Evolutionary conservation across 805 yeast species (phyloP).

Genomic region (Brettanomyces nanus): DNA sequence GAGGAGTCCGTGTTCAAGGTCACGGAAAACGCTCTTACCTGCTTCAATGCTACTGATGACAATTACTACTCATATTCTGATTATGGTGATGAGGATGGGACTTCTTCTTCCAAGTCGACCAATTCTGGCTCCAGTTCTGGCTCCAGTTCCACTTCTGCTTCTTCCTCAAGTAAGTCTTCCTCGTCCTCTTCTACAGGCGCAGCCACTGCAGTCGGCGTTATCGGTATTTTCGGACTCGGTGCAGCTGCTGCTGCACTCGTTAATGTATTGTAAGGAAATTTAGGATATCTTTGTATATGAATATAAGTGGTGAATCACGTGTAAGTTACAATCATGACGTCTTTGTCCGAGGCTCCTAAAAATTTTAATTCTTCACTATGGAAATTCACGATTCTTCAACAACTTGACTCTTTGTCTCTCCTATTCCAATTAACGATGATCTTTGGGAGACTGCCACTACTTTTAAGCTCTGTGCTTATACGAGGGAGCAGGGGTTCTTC

Average conservation of each 20-base stretch:
- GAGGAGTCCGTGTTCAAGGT: slow-evolving; percentile 32
- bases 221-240: slow-evolving; percentile 7
- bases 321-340: too few species aligned
- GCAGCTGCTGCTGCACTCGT: too few species aligned
- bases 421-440: slow-evolving; percentile 1
- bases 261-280: too few species aligned
- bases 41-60: slow-evolving; percentile 35
- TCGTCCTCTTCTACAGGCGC: slow-evolving; percentile 5
- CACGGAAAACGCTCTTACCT: slow-evolving; percentile 26
- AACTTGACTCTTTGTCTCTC: neutral
- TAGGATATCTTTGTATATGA: too few species aligned
- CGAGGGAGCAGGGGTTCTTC: slow-evolving; percentile 3
- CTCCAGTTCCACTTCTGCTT: slow-evolving; percentile 9
- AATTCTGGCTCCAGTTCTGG: slow-evolving; percentile 9
- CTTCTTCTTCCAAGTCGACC: slow-evolving; percentile 8
- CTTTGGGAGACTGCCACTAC: slow-evolving; percentile 7
- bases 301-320: too few species aligned
- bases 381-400: neutral
- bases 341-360: too few species aligned
- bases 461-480: neutral
- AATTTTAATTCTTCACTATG: too few species aligned
- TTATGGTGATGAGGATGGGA: slow-evolving; percentile 10
- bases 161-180: slow-evolving; percentile 8
- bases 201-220: slow-evolving; percentile 6
- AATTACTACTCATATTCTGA: slow-evolving; percentile 27